phyloP scores from a whole-genome alignment of 805 yeast species.

The Metschnikowia anglica region DNA sequence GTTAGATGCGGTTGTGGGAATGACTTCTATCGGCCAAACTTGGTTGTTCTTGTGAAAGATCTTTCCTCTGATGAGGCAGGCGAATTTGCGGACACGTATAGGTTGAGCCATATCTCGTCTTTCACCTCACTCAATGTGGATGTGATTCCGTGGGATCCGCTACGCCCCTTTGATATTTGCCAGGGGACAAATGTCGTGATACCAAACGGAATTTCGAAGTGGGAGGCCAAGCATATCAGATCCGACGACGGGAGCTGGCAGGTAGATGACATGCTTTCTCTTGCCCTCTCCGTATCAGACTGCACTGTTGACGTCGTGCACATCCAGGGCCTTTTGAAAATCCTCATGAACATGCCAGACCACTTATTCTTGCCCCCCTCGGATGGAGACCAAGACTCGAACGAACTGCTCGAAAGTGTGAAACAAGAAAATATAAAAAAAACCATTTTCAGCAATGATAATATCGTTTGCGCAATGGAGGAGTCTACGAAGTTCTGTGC shows the following conservation, averaged over 20 bases:
- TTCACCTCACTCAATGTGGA: slow-evolving; percentile 34
- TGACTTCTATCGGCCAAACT: slow-evolving; percentile 45
- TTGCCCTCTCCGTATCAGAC: slow-evolving; percentile 40
- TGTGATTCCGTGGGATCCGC: slow-evolving; percentile 37
- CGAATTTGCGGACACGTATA: slow-evolving; percentile 17
- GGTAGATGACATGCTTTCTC: slow-evolving; percentile 29
- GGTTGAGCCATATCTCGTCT: slow-evolving; percentile 31
- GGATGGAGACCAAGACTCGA: neutral
- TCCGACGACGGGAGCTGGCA: slow-evolving; percentile 11
- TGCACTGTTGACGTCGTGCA: slow-evolving; percentile 36
- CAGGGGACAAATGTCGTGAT: slow-evolving; percentile 41
- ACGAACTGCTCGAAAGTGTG: slow-evolving; percentile 21
- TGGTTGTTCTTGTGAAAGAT: slow-evolving; percentile 38
- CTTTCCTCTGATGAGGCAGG: slow-evolving; percentile 1
- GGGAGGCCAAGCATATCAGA: slow-evolving; percentile 26
- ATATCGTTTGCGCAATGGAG: slow-evolving; percentile 17
- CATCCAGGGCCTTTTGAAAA: slow-evolving; percentile 26
- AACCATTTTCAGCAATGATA: slow-evolving; percentile 6
- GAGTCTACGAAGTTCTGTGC: slow-evolving; percentile 13
- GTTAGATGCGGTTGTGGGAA: slow-evolving; percentile 46
- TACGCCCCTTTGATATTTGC: slow-evolving; percentile 29
- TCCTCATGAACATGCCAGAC: slow-evolving; percentile 12
- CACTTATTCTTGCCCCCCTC: slow-evolving; percentile 6
- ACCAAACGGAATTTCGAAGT: slow-evolving; percentile 46
- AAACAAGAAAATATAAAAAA: slow-evolving; percentile 10